Evolutionary conservation across 1,284 basidiomycete genomes (phyloP).

Genomic region (Anthracocystis setariae): DNA sequence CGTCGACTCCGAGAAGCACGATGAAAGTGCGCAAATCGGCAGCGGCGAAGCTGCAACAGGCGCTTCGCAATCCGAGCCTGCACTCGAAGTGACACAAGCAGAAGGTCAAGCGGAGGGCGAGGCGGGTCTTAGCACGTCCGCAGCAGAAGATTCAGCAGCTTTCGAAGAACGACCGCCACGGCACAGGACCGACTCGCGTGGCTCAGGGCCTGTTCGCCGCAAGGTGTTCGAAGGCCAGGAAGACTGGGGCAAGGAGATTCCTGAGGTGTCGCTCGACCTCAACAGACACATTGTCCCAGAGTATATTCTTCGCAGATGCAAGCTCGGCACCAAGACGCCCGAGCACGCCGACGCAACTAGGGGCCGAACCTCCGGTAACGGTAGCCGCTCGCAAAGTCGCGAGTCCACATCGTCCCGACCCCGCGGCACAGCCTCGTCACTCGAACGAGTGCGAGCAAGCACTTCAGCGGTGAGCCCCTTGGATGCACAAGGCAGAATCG

Average conservation of each 20-base stretch:
- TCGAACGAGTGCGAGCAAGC: conserved; percentile 10
- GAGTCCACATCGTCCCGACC: conserved; percentile 16
- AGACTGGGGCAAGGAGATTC: conserved; percentile 67
- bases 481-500: conserved; percentile 7
- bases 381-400: conserved; percentile 31
- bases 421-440: conserved; percentile 17
- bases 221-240: conserved; percentile 65
- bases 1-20: conserved; percentile 31
- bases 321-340: conserved; percentile 10
- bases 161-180: conserved; percentile 5
- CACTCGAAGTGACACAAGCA: neutral
- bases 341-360: conserved; percentile 4
- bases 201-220: conserved; percentile 26
- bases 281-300: conserved; percentile 96
- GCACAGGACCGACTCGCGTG: conserved; percentile 16
- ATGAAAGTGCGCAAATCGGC: neutral
- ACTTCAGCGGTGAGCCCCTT: neutral
- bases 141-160: neutral
- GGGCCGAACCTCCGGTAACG: conserved; percentile 9
- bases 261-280: conserved; percentile 85
- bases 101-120: neutral
- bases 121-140: neutral
- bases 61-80: conserved; percentile 5
- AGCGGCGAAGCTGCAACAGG: neutral
- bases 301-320: conserved; percentile 75